A percentile compares a stretch with the other conserved stretches of the same genome.
Conservation (phyloP, 495 filamentous ascomycete species). For the Cercophora scortea region DNA sequence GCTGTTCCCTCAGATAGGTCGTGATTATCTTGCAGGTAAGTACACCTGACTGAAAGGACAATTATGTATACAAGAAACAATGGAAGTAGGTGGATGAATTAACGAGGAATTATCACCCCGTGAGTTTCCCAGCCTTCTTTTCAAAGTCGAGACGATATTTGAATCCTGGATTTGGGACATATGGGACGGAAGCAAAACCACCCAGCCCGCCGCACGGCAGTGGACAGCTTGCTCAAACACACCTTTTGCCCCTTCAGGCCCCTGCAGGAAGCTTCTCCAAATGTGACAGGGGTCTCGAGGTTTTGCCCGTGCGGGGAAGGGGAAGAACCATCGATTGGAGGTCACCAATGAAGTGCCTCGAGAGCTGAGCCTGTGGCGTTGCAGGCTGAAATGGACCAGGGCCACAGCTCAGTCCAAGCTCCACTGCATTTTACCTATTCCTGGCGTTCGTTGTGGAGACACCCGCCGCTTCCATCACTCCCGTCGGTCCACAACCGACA, state of each 20-base stretch:
- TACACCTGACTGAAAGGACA: background rate
- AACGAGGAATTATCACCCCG: background rate
- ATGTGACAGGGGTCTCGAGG: background rate
- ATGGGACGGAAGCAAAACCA: background rate
- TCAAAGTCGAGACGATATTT: background rate
- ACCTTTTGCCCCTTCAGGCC: background rate
- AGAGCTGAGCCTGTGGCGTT: no score
- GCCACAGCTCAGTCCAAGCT: no score
- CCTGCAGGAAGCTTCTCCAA: constrained; percentile 3
- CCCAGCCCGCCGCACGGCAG: background rate
- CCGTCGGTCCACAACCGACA: no score
- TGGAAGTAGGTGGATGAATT: background rate
- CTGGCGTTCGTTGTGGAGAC: no score
- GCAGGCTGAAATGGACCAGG: no score
- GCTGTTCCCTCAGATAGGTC: no score
- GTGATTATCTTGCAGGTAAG: no score
- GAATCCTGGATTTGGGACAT: no score
- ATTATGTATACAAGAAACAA: background rate
- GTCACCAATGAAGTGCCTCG: no score
- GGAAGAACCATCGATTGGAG: background rate
- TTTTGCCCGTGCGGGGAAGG: background rate
- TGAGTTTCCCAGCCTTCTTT: no score
- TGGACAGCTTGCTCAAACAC: constrained; percentile 1
- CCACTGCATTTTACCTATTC: no score
- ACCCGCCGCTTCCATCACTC: no score